Evolutionary conservation across 1,284 basidiomycete species (phyloP), one percentile per base, ranked within the genome.

Genomic region (Ustilago lituana): DNA sequence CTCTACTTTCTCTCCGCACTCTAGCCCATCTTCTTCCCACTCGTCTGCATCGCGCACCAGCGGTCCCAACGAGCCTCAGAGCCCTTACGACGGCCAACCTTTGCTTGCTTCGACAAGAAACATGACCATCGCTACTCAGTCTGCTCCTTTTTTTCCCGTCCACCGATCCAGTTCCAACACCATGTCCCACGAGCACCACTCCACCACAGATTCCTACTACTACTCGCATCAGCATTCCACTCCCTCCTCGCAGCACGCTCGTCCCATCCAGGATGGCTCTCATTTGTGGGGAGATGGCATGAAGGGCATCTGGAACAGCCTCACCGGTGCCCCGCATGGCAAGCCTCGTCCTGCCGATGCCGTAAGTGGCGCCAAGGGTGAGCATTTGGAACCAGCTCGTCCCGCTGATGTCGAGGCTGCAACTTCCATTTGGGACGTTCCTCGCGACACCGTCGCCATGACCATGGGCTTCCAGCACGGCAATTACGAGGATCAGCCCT

Each of bases 371-470:
- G 40, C 35, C 33, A 70, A 70, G 40, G 54, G 54, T 10, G 58
- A 66, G 20, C 46, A 57, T 17, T 23, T 51, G 14, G 58, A 66
- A 24, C 69, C 69, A n/a, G 52, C 50, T n/a, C 51, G 59, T 27
- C 19, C 69, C 9, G 49, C 58, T 7, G 69, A 72, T 0, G 64
- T 72, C 38, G 60, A 60, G 49, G 69, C 69, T 11, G 60, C 56
- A 11, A 63, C 69, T 0, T 67, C 69, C 10, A 59, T 57, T 41
- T 72, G 69, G 69, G 57, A 61, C 27, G 23, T 63, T 27, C 64
- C 69, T n/a, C 56, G 69, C 24, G 64, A 72, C 4, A 72, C 64
- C 12, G 49, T 72, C 33, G 38, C 69, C 37, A 72, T 72, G 64
- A 67, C 69, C 31, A 67, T 67, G 64, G 64, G 60, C 7, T 72